Evolutionary conservation across 176 grass and related monocot species (phyloP), one percentile per base, ranked within the genome.

Genomic region (Elaeis guineensis): DNA sequence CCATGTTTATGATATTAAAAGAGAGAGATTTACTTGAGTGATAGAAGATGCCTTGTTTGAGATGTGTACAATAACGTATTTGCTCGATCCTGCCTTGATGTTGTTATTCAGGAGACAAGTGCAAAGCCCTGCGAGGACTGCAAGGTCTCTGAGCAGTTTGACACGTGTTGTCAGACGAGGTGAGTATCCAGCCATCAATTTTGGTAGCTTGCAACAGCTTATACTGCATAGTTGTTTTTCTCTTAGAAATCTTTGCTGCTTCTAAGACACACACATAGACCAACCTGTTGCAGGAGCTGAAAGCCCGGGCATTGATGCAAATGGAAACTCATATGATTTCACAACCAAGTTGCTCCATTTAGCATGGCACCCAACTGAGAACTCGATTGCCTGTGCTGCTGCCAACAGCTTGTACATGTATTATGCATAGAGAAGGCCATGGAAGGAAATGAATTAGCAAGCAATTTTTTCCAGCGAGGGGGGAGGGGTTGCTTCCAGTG

Each of bases 351-450:
- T 95, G 70, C 86, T 95, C 58, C 90, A 95, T 89, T 85, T 95
- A 65, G 90, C 85, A 49, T 95, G 90, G 90, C 90, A 95, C 54
- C 90, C 90, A 51, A 59, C 58, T 0, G 90, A 95, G 75, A 89
- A 86, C 75, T 77, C 81, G 76, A 86, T 95, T 80, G 90, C 85
- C 4, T 95, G 90, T 80, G 90, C 90, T 77, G 85, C 85, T 24
- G 85, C 82, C 65, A 95, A 89, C 69, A 95, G 90, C 73, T 83
- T 95, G 79, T 95, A 95, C 82, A 95, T 95, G 90, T 95, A 95
- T 62, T 86, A 89, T 51, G 85, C 85, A 56, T 95, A 83, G 68
- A 67, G 58, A 49, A 1, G 21, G 51, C 52, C 48, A 58, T 56
- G 75, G 75, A 68, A 60, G 20, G 21, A 71, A 44, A 44, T 44